Conservation (phyloP, 495 filamentous ascomycete species). For the Parmelia sp. region DNA sequence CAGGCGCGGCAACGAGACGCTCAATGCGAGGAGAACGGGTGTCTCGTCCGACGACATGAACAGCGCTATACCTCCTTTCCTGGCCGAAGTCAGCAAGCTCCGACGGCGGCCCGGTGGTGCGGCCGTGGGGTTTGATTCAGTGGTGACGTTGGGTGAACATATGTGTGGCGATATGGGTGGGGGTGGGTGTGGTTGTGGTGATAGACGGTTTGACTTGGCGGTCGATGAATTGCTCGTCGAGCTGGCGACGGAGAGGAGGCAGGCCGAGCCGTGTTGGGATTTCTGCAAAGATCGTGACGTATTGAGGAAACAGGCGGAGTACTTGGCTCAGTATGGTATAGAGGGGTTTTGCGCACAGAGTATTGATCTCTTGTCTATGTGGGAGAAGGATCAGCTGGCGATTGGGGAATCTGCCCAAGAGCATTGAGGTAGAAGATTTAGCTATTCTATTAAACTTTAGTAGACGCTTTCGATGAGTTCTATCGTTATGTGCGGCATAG, state of each 20-base stretch:
- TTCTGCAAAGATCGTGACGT: no score
- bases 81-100: neutral
- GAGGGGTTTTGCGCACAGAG: no score
- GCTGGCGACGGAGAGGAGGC: neutral
- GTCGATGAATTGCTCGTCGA: neutral
- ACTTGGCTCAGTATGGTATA: no score
- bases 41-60: conserved; percentile 9
- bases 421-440: no score
- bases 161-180: neutral
- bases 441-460: no score
- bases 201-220: neutral
- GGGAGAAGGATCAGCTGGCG: no score
- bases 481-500: no score
- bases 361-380: no score
- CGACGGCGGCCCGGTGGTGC: neutral
- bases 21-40: neutral
- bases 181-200: neutral
- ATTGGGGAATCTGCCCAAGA: no score
- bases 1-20: neutral
- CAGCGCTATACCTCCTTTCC: conserved; percentile 2
- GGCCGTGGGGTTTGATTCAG: conserved; percentile 5
- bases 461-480: no score
- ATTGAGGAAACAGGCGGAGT: no score
- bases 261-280: neutral
- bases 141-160: neutral